Percentiles rank a stretch among this genome's conserved stretches.
These are phyloP conservation scores for Dittrichia graveolens DNA, from an alignment of 129 eudicot genomes.

Conservation along the genomic window DNA sequence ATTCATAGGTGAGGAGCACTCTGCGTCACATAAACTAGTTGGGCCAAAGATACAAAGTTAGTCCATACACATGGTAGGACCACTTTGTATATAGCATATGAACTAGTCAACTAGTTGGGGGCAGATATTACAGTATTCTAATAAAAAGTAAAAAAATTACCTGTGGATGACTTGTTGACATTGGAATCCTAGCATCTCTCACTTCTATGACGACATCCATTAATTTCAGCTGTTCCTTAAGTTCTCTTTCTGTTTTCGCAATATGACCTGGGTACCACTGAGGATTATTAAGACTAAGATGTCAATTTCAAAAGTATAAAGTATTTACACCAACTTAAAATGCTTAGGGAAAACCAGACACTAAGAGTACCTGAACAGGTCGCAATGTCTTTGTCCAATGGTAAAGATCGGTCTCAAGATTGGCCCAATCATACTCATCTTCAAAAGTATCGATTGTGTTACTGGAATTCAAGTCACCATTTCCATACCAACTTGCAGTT, in stretches of 20 bases:
- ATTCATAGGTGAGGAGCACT: too few relatives aligned
- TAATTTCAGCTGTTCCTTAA: constrained; percentile 83
- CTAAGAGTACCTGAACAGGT: constrained; percentile 84
- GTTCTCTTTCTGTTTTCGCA: constrained; percentile 95
- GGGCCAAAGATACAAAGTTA: too few relatives aligned
- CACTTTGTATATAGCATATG: neutral
- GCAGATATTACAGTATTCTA: neutral
- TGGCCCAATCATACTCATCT: constrained; percentile 66
- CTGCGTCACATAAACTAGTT: too few relatives aligned
- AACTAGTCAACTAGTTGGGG: neutral
- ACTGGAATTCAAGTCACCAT: constrained; percentile 37
- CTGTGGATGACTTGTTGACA: constrained; percentile 96
- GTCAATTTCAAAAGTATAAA: constrained; percentile 3
- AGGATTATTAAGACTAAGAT: constrained; percentile 8
- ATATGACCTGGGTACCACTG: constrained; percentile 99
- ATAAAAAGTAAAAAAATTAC: constrained; percentile 31
- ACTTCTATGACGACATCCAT: constrained; percentile 99
- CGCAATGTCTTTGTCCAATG: constrained; percentile 89
- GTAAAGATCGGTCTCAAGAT: constrained; percentile 71
- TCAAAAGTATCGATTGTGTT: constrained; percentile 28
- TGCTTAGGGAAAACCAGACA: constrained; percentile 23
- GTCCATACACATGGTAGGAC: too few relatives aligned
- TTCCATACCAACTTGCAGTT: constrained; percentile 47
- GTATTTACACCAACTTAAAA: neutral
- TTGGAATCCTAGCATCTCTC: constrained; percentile 97